Evolutionary conservation across 192 early-diverging fungal species (phyloP), one percentile per base, ranked within the genome.

Genomic region (Lobulomyces angularis): DNA sequence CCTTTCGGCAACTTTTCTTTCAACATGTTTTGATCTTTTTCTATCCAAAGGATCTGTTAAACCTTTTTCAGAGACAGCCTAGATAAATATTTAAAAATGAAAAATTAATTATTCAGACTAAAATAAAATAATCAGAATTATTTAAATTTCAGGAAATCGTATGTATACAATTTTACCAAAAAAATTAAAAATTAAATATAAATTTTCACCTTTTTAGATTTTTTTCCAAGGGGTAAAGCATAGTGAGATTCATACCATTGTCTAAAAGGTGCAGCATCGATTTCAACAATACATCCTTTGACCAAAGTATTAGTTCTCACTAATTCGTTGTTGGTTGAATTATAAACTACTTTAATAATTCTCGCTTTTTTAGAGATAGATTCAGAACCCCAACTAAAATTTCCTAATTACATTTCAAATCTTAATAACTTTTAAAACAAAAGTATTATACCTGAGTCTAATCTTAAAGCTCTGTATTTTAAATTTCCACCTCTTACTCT

Each of bases 201-300:
- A 18, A 21, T 40, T 17, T n/a, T 21, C 11, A 29, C 57, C 64
- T 75, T 80, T 46, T 62, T 74, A 63, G 69, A 69, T 76, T 81
- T 84, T 59, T 83, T 82, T 71, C 92, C 88, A 37, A 96, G 66
- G 42, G 80, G 57, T 55, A 72, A 51, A 51, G 84, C 94, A 65
- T 94, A 97, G 82, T 94, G 90, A 53, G 83, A 67, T 71, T 97
- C 94, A 74, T 88, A 96, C 91, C 91, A 97, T 65, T 97, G 91
- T 56, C 91, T 83, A 88, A 96, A 97, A 42, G 94, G 94, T 47
- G 90, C 87, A 46, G 91, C 94, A 71, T 97, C 94, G 51, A 97
- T 83, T 65, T 97, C 88, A 47, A 97, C 79, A 48, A 97, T 84
- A 52, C 51, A 48, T 32, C 90, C 87, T 85, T 97, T 97, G 37